These are phyloP conservation scores for Cercospora beticola DNA, from an alignment of 2,329 filamentous ascomycete species.

Conservation along the genomic window DNA sequence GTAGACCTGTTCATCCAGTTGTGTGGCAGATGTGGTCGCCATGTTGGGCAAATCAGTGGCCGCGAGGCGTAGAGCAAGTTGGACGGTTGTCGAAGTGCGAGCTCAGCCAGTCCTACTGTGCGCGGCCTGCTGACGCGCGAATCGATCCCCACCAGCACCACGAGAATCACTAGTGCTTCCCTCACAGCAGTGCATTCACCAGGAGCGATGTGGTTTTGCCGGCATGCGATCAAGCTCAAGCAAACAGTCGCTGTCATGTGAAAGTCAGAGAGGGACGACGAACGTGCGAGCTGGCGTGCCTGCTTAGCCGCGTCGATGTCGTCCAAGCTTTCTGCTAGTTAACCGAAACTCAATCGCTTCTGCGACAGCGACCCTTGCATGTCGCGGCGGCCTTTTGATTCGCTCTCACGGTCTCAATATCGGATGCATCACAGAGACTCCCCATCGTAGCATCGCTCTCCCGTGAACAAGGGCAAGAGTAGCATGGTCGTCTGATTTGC, in stretches of 20 bases:
- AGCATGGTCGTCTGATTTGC: constrained; percentile 6
- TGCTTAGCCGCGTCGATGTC: background rate
- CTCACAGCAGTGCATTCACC: background rate
- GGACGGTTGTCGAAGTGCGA: background rate
- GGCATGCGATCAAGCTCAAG: background rate
- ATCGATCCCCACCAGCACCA: background rate
- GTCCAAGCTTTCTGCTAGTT: constrained; percentile 3
- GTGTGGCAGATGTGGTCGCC: constrained; percentile 14
- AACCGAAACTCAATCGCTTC: constrained; percentile 1
- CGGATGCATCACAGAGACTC: background rate
- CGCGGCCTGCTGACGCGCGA: background rate
- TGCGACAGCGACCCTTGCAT: background rate
- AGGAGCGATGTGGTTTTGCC: background rate
- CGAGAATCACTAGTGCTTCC: background rate
- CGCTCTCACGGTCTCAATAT: constrained; percentile 17
- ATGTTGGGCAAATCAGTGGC: background rate
- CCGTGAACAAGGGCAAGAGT: background rate
- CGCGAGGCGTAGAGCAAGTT: background rate
- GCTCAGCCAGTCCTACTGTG: background rate
- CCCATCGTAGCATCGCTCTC: background rate
- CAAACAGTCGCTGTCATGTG: background rate
- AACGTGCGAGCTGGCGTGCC: background rate
- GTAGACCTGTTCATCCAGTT: constrained; percentile 31
- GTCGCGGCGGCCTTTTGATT: constrained; percentile 6
- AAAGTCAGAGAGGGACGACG: background rate